Evolutionary conservation across 768 basidiomycete genomes (phyloP).

Genomic region (Xerocomus brunneocitrinus): DNA sequence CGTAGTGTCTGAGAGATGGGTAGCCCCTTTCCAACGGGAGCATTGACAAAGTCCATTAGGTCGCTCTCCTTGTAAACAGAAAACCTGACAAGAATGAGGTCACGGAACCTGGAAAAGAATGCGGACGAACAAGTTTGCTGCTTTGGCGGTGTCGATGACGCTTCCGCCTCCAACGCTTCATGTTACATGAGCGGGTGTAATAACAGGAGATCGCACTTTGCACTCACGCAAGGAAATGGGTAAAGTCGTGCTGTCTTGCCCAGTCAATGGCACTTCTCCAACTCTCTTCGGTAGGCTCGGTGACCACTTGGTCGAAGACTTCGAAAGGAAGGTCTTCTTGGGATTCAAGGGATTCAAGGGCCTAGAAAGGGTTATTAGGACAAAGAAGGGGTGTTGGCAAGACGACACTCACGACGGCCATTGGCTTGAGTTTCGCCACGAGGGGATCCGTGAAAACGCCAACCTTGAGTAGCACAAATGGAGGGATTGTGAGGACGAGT

Average conservation of each 20-base stretch:
- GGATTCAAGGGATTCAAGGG: conserved; percentile 73
- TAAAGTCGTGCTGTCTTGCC: conserved; percentile 82
- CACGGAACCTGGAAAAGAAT: background rate
- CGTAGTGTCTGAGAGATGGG: conserved; percentile 70
- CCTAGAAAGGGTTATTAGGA: conserved; percentile 37
- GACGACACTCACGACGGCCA: conserved; percentile 63
- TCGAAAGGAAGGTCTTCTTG: conserved; percentile 75
- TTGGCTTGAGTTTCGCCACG: conserved; percentile 73
- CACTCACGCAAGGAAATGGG: conserved; percentile 85
- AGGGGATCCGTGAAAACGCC: conserved; percentile 92
- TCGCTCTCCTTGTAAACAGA: conserved; percentile 89
- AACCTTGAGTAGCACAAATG: conserved; percentile 49
- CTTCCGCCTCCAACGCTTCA: conserved; percentile 86
- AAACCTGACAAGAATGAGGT: conserved; percentile 48
- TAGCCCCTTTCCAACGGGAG: conserved; percentile 88
- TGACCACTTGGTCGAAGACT: conserved; percentile 73
- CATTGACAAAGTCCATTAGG: conserved; percentile 95
- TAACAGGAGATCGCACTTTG: background rate
- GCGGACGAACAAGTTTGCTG: conserved; percentile 73
- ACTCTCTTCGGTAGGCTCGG: conserved; percentile 90
- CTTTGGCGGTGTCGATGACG: conserved; percentile 93
- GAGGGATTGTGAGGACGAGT: conserved; percentile 1
- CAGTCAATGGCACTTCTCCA: conserved; percentile 87
- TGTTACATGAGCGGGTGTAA: conserved; percentile 1
- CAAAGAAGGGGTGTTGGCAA: background rate